Base-by-base conservation (phyloP, 2,329 filamentous ascomycete species). In the Raffaelea arxii region DNA sequence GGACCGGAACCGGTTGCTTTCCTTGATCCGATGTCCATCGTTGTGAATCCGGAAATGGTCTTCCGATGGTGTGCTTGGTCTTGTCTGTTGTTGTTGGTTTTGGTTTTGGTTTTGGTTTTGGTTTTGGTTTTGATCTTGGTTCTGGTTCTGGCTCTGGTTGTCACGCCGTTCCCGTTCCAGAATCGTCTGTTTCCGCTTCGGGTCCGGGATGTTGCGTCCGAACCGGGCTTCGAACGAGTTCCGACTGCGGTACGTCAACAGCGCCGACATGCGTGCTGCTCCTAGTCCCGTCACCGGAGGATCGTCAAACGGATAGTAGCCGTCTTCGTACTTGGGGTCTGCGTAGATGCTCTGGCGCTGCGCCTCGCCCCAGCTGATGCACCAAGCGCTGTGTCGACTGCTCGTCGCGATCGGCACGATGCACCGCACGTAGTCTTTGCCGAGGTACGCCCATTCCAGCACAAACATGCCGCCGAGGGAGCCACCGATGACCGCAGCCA, bases 211-310 rank as follows among this genome's bases (percentile, higher is more conserved):
- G 62, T 96, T 97, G 49, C 92, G 80, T 18, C 92, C 92, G 60
- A 98, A 98, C 4, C 92, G 82, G 18, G 89, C 80, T 68, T 98
- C 92, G 56, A 98, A 98, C 0, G 92, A 97, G 66, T 98, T 91
- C 44, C 92, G 86, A 62, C 89, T 96, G 55, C 92, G 82, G 67
- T 98, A 98, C 6, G 92, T 98, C 56, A 98, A 72, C 32, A 98
- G 77, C 2, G 92, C 92, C 48, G 90, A 88, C 92, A 98, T 98
- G 58, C 92, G 88, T 23, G 92, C 92, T 7, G 92, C 92, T 12
- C 90, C 89, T 2, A 98, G 77, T 1, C 92, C 92, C 1, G 89
- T 84, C 0, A 81, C 72, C 1, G 92, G 92, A 27, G 90, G 90
- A 56, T 97, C 88, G 25, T 85, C 76, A 57, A 92, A 94, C 1